Conservation (phyloP, 192 early-diverging fungal species). For the Allomyces arbusculus region DNA sequence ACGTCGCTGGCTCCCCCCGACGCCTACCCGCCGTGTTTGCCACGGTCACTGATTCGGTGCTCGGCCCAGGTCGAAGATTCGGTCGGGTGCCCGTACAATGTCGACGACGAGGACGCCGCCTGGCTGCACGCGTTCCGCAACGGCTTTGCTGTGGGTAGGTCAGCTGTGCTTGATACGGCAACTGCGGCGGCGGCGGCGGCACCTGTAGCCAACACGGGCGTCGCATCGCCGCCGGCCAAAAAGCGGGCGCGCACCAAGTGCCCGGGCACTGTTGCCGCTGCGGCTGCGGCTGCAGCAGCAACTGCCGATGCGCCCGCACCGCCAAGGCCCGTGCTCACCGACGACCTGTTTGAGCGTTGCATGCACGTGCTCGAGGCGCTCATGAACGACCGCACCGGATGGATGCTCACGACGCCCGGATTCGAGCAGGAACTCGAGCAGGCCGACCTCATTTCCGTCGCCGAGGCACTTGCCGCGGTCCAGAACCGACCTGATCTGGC, state of each 20-base stretch:
- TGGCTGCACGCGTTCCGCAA: constrained; percentile 36
- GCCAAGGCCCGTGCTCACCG: constrained; percentile 5
- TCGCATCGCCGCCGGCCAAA: neutral
- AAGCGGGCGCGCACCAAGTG: neutral
- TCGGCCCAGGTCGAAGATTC: constrained; percentile 71
- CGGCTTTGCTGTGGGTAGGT: constrained; percentile 7
- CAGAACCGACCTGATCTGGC: no score
- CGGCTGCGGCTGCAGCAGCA: no score
- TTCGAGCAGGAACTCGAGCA: neutral
- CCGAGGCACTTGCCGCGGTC: neutral
- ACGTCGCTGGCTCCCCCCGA: no score
- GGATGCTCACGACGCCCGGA: neutral
- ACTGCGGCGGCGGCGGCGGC: no score
- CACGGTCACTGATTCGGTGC: constrained; percentile 50
- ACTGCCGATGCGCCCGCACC: neutral
- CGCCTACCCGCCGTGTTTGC: neutral
- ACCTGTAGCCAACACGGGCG: no score
- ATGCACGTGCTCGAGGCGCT: constrained; percentile 58
- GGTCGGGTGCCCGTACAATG: constrained; percentile 67
- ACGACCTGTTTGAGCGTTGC: constrained; percentile 55
- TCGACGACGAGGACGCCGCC: constrained; percentile 68
- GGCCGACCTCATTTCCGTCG: neutral
- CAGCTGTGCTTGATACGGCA: no score
- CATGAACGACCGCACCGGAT: constrained; percentile 36
- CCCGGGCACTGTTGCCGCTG: neutral